Base-by-base conservation (phyloP, 495 filamentous ascomycete species). In the Aspergillus olivimuriae region DNA sequence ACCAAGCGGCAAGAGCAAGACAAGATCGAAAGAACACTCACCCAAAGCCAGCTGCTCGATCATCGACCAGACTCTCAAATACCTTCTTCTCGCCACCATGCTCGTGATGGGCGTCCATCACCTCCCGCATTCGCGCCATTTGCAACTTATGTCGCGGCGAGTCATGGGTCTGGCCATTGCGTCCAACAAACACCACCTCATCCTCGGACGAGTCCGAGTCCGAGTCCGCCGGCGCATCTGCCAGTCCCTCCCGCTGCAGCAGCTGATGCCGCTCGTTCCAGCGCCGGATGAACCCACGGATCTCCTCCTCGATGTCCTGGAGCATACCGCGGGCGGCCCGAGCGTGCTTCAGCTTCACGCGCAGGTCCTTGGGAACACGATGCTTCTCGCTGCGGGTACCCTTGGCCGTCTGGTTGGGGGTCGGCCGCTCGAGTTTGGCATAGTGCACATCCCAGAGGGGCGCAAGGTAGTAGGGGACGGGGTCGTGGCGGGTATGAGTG, bases 131-230 rank as follows among this genome's bases (percentile, higher is more conserved):
- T 38, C 47, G 37, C 50, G 59, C 58, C 43, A 60, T 46, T 22
- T 45, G 60, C 57, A 46, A 46, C 39, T 52, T 65, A 44, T 56
- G 63, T 47, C 58, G 58, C 23, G 67, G 65, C 19, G 77, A 71
- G 47, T 87, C 85, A 53, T 79, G 79, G 82, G 82, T 87, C 43
- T 69, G 72, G 4, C 85, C 83, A 53, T 87, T 82, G 4, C 85
- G 72, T 1, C 89, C 89, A 8, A 95, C 81, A 60, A 95, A 96
- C 2, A 96, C 88, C 51, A 97, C 89, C 64, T 97, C 91, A 44
- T 94, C 89, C 52, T 74, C 78, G 12, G 70, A 63, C 15, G 78
- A 66, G 14, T n/a, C n/a, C n/a, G n/a, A n/a, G n/a, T n/a, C n/a
- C n/a, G n/a, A n/a, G n/a, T n/a, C n/a, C n/a, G n/a, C n/a, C n/a